Evolutionary conservation across 2,329 filamentous ascomycete genomes (phyloP), one percentile per base, ranked within the genome.

Genomic region (Orbilia ellipsospora): DNA sequence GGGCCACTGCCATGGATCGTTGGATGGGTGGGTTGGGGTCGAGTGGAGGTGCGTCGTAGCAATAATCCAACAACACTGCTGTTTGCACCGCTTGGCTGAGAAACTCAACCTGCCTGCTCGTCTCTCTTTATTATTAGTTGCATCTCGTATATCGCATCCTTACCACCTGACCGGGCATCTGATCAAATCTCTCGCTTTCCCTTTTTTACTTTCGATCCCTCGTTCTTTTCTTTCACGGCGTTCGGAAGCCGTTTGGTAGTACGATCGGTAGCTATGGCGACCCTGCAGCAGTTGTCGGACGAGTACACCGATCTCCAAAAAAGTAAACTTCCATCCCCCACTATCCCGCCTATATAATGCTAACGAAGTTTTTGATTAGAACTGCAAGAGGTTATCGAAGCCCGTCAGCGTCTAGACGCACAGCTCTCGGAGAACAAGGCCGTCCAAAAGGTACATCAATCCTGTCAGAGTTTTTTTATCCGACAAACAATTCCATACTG

Each of bases 341-440:
- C 51, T n/a, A 61, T 12, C 15, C 12, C 23, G 51, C 42, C 16
- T 50, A 55, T 23, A 23, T 23, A 23, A 23, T 40, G 23, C 56
- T 48, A n/a, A 56, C 18, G 65, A 20, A 55, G 56, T 7, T 61
- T 42, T 57, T 16, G 6, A 68, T 15, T 79, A 97, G 95, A 98
- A 79, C 87, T 98, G 66, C 91, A 93, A 82, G 87, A 86, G 51
- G 85, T 88, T 16, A 88, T 98, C 26, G 86, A 89, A 52, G 91
- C 93, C 8, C 89, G 94, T 77, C 94, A 99, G 84, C 96, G 92
- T 83, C 89, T 99, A 5, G 94, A 97, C 82, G 92, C 93, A 5
- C 95, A 99, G 83, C 92, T 92, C 82, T 92, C 97, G 81, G 95
- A 99, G 83, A 99, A 98, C 81, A 84, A 90, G 57, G 90, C 91